Base-by-base conservation (phyloP, 179 eudicot genomes). In the Drosera spatulata region DNA sequence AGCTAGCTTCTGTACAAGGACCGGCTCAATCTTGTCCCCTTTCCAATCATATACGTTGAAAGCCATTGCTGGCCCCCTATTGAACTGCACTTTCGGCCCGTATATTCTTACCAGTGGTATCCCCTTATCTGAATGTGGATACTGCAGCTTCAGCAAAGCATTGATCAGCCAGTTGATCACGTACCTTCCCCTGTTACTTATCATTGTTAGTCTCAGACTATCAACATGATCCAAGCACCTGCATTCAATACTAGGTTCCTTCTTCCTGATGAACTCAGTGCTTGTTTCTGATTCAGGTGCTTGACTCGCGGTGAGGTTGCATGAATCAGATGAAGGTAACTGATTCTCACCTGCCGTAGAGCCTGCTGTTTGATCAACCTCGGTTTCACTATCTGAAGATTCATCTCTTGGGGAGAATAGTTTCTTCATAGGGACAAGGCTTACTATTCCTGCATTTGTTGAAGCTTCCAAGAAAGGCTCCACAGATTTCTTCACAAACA, bases 1-100 rank as follows among this genome's bases (percentile, higher is more conserved):
- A n/a, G 91, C 96, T 15, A 91, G 91, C 70, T 91, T 88, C 77
- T 85, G 96, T 50, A 88, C 85, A 13, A 91, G 77, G 58, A 75
- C 69, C 7, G 98, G 98, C 44, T 91, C 95, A 2, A 91, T 77
- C 68, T 73, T 91, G 54, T 82, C 87, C 6, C 91, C 95, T 79
- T 88, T 85, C 98, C 95, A 91, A 66, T 91, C 98, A 33, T 75
- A 86, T 49, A 88, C 70, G 57, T 88, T 88, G 73, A 91, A 91
- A 2, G 96, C 91, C 72, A 91, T 61, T 5, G 96, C 96, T 0
- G 95, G 82, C 41, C 96, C 98, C 54, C 96, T 67, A 59, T 88
- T 82, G 60, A 88, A 91, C 70, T 88, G 88, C 45, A 88, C 76
- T 69, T 78, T 84, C 0, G 98, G 91, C 41, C 98, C 98, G 43